A percentile compares a stretch with the other conserved stretches of the same genome.
These are phyloP conservation scores for Corchorus olitorius DNA, from an alignment of 345 rosid genomes.

Conservation along the genomic window DNA sequence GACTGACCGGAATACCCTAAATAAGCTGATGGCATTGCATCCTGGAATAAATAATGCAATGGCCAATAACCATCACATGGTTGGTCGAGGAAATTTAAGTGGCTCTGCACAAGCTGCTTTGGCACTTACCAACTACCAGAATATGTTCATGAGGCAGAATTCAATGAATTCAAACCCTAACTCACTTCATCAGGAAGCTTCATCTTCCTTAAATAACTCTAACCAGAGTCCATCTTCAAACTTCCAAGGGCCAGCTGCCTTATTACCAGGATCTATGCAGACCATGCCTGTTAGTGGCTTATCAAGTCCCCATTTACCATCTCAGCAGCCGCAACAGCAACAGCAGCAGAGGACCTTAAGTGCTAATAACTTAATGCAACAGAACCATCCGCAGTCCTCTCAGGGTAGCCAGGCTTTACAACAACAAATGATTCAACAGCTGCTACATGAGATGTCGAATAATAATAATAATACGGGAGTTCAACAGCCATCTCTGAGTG, in stretches of 20 bases:
- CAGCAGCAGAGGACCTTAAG: constrained; percentile 52
- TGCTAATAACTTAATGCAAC: constrained; percentile 50
- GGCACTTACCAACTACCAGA: constrained; percentile 77
- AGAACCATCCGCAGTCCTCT: constrained; percentile 49
- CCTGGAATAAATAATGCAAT: constrained; percentile 58
- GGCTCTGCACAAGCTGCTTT: constrained; percentile 85
- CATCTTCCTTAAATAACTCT: constrained; percentile 54
- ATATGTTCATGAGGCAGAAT: constrained; percentile 73
- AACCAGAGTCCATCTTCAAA: constrained; percentile 66
- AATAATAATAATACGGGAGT: constrained; percentile 33
- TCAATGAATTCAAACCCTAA: constrained; percentile 68
- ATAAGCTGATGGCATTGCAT: constrained; percentile 74
- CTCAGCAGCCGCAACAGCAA: constrained; percentile 58
- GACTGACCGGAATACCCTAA: constrained; percentile 76
- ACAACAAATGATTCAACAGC: constrained; percentile 80
- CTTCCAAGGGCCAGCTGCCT: constrained; percentile 59
- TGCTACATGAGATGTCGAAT: constrained; percentile 76
- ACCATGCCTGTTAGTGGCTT: constrained; percentile 50
- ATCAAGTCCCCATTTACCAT: constrained; percentile 47
- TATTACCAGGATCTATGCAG: constrained; percentile 62
- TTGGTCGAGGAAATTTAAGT: constrained; percentile 57
- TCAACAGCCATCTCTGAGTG: constrained; percentile 49
- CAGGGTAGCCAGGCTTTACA: constrained; percentile 68
- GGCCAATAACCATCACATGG: constrained; percentile 52
- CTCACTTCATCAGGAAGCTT: constrained; percentile 64